These are phyloP conservation scores for Lizonia empirigonia DNA, from an alignment of 2,329 filamentous ascomycete genomes.

Conservation along the genomic window DNA sequence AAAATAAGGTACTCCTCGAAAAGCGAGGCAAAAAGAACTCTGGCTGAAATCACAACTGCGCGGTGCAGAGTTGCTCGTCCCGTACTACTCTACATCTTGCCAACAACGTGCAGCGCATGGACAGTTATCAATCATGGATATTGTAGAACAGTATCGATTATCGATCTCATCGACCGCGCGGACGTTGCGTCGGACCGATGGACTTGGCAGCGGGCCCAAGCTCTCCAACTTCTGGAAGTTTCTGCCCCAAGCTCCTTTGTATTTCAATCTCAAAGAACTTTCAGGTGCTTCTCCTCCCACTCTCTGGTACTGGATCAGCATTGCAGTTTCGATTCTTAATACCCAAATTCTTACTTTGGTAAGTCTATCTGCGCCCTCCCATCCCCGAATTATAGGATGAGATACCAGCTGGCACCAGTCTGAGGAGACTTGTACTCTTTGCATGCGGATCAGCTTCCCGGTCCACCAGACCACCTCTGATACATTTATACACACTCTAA, in stretches of 20 bases:
- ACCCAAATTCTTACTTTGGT: not conserved
- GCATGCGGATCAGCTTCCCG: conserved; percentile 66
- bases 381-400: conserved; percentile 56
- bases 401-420: conserved; percentile 70
- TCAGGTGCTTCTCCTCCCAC: conserved; percentile 1
- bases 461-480: conserved; percentile 40
- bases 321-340: not conserved
- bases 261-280: conserved; percentile 14
- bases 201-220: conserved; percentile 16
- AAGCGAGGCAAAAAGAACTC: too few relatives aligned
- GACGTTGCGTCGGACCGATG: conserved; percentile 16
- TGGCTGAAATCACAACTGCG: too few relatives aligned
- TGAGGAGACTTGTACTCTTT: conserved; percentile 68
- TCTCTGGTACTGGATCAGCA: conserved; percentile 3
- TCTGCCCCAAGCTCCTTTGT: conserved; percentile 16
- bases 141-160: too few relatives aligned
- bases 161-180: too few relatives aligned
- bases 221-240: conserved; percentile 19
- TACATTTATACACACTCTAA: not conserved
- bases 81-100: too few relatives aligned
- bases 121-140: too few relatives aligned
- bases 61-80: too few relatives aligned
- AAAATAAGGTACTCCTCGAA: too few relatives aligned
- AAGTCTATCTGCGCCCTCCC: conserved; percentile 1
- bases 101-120: too few relatives aligned